phyloP scores from a whole-genome alignment of 441 rosid species.

The Geranium incanum region DNA sequence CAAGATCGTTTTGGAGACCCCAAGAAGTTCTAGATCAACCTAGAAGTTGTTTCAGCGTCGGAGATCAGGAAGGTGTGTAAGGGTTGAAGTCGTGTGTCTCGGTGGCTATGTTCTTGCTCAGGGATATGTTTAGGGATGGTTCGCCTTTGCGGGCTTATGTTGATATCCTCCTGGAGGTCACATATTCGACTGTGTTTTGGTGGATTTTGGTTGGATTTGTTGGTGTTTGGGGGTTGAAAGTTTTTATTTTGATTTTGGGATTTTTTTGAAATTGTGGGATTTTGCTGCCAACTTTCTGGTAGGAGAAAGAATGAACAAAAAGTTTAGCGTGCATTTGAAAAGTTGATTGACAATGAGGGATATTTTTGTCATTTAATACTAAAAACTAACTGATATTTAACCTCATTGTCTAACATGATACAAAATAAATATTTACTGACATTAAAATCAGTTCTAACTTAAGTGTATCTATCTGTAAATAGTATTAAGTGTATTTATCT shows the following conservation, averaged over 20 bases:
- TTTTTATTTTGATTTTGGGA: neutral
- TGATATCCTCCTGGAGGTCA: slow-evolving; percentile 65
- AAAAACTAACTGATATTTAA: too few species aligned
- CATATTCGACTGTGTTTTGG: slow-evolving; percentile 86
- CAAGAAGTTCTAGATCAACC: slow-evolving; percentile 76
- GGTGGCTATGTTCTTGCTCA: slow-evolving; percentile 73
- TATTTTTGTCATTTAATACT: too few species aligned
- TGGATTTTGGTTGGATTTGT: slow-evolving; percentile 34
- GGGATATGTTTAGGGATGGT: slow-evolving; percentile 56
- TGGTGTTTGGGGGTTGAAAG: neutral
- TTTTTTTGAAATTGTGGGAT: slow-evolving; percentile 12
- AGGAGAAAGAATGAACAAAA: too few species aligned
- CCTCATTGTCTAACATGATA: too few species aligned
- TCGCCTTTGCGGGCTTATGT: slow-evolving; percentile 72
- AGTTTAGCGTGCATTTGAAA: too few species aligned
- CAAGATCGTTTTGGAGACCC: slow-evolving; percentile 90
- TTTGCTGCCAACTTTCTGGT: too few species aligned
- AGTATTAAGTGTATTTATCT: too few species aligned
- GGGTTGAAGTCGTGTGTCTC: slow-evolving; percentile 84
- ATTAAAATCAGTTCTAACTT: too few species aligned
- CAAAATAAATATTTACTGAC: too few species aligned
- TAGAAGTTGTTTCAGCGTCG: slow-evolving; percentile 64
- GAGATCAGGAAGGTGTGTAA: slow-evolving; percentile 66
- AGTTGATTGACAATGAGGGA: too few species aligned
- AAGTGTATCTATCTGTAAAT: too few species aligned